Conservation (phyloP, 345 rosid genomes). For the Eucalyptus melliodora region DNA sequence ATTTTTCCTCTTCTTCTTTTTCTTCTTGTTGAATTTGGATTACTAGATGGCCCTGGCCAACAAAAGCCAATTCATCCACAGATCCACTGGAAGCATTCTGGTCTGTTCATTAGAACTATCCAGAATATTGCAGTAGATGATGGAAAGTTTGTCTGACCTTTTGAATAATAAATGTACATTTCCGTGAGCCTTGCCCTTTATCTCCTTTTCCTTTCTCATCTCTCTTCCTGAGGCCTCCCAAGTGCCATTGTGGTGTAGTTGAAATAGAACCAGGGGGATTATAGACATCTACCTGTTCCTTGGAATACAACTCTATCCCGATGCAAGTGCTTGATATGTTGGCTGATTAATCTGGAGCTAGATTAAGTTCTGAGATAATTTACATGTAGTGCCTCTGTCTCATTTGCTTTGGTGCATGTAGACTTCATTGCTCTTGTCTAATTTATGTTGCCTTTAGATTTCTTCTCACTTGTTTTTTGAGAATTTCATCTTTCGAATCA, state of each 20-base stretch:
- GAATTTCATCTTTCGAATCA: neutral
- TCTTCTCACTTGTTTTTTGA: neutral
- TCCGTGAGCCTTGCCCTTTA: fast-evolving
- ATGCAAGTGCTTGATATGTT: neutral
- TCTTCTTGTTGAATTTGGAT: neutral
- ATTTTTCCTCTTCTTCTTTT: neutral
- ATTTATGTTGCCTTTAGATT: neutral
- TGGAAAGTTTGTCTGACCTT: neutral
- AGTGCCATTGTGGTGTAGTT: neutral
- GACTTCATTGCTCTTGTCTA: neutral
- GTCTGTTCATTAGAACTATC: neutral
- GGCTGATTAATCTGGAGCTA: neutral
- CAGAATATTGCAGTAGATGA: neutral
- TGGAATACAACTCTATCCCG: fast-evolving
- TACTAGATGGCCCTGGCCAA: neutral
- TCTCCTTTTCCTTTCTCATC: neutral
- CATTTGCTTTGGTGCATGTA: neutral
- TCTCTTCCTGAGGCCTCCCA: neutral
- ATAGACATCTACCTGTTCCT: neutral
- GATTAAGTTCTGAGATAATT: neutral
- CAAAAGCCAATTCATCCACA: neutral
- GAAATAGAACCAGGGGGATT: fast-evolving
- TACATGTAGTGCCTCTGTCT: neutral
- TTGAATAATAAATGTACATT: neutral
- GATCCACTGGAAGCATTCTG: neutral